Base-by-base conservation (phyloP, 768 basidiomycete genomes). In the Boletus pseudo-olivaceus region DNA sequence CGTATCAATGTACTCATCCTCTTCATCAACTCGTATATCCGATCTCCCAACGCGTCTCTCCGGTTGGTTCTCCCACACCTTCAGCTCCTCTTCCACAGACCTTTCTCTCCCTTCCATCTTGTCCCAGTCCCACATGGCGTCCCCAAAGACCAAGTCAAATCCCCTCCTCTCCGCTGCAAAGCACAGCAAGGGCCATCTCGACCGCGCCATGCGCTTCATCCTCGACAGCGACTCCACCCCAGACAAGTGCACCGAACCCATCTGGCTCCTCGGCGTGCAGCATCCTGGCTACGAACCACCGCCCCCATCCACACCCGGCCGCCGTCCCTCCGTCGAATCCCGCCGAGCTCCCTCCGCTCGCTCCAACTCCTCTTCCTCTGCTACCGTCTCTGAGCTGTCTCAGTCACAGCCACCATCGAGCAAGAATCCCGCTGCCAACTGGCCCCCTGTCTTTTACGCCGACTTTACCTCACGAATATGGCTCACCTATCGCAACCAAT, bases 401-500 rank as follows among this genome's bases (percentile, higher is more conserved):
- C 71, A 76, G 30, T 75, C 75, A 0, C 72, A 74, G 33, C 60
- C 69, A 0, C 59, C 71, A 0, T 67, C 76, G 6, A 47, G 53
- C 46, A 69, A 71, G 55, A 59, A 69, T 35, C 62, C 65, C 12
- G 67, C 67, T 1, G 71, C 64, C 14, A 75, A 81, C 63, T 93
- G 91, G 91, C 90, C 90, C 0, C 80, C 85, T 8, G 79, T 81
- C 34, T 97, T 97, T 67, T 93, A 94, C 64, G 77, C 80, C 12
- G 95, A 98, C 72, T 98, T 96, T 69, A 85, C 85, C 0, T 90
- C 90, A 1, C 78, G 88, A 7, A 77, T 97, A 47, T 97, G 93
- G 88, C 79, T 95, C 41, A 96, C 94, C 0, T 98, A 98, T 72
- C 89, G 95, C 23, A 85, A 85, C 2, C 87, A 93, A 38, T 96